Evolutionary conservation across 805 yeast species (phyloP).

Genomic region (Suhomyces canberraensis): DNA sequence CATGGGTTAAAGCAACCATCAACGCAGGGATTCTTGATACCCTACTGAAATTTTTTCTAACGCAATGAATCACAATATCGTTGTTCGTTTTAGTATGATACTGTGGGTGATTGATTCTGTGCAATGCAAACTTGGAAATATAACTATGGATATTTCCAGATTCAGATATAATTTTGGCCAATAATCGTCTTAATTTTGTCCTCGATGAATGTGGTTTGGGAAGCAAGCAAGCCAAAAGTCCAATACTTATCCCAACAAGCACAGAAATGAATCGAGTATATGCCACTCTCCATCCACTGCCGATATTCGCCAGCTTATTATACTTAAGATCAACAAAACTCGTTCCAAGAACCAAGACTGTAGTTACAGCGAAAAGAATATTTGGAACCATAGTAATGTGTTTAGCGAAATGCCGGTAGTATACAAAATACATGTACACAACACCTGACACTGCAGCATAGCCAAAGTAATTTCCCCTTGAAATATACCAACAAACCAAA

Average conservation of each 20-base stretch:
- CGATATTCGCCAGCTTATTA: conserved; percentile 19
- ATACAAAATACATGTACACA: conserved; percentile 18
- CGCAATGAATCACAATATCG: conserved; percentile 19
- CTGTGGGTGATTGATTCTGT: conserved; percentile 18
- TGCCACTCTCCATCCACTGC: conserved; percentile 28
- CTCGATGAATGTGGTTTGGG: conserved; percentile 30
- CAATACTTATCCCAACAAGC: conserved; percentile 27
- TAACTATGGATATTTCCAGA: conserved; percentile 29
- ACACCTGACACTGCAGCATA: conserved; percentile 27
- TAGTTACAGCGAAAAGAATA: conserved; percentile 24
- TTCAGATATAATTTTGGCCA: conserved; percentile 21
- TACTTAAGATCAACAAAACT: conserved; percentile 28
- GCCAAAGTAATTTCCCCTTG: conserved; percentile 33
- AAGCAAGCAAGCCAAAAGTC: conserved; percentile 27
- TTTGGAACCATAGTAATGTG: conserved; percentile 26
- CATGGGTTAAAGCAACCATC: conserved; percentile 26
- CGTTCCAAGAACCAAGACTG: conserved; percentile 30
- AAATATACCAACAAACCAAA: conserved; percentile 33
- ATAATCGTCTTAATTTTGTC: conserved; percentile 20
- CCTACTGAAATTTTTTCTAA: conserved; percentile 18
- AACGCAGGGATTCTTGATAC: conserved; percentile 19
- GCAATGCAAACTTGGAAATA: conserved; percentile 24
- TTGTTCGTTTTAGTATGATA: conserved; percentile 18
- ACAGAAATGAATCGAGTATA: conserved; percentile 26
- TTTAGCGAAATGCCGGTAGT: conserved; percentile 29